These are phyloP conservation scores for Lolium rigidum DNA, from an alignment of 176 grass and related monocot species.

Conservation along the genomic window DNA sequence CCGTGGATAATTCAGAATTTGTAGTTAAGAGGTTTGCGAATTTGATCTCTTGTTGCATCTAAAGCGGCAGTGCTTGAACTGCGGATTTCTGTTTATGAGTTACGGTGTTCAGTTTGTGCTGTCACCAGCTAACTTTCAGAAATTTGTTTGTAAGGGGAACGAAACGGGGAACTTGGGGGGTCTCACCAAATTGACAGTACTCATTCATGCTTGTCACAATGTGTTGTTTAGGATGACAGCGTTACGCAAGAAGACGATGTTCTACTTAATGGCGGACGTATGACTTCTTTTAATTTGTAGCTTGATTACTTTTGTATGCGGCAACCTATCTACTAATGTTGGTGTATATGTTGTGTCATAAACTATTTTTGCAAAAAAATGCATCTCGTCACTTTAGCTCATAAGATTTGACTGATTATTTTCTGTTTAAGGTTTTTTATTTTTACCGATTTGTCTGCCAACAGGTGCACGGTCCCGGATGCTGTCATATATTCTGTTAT, in stretches of 20 bases:
- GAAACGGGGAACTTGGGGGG: background rate
- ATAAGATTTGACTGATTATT: slow-evolving; percentile 2
- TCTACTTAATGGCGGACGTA: background rate
- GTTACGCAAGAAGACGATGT: background rate
- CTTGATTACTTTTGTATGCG: background rate
- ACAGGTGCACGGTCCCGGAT: background rate
- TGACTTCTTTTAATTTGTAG: background rate
- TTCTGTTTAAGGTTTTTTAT: background rate
- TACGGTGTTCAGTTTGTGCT: background rate
- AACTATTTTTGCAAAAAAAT: slow-evolving; percentile 9
- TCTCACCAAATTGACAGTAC: background rate
- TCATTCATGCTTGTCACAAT: background rate
- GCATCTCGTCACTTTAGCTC: background rate
- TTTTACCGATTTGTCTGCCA: slow-evolving; percentile 2
- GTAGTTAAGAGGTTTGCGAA: too few species aligned
- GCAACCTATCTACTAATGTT: background rate
- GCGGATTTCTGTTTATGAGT: background rate
- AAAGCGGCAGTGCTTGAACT: background rate
- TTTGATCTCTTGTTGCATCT: background rate
- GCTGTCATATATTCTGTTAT: background rate
- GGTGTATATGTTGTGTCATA: background rate
- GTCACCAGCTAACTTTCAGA: background rate
- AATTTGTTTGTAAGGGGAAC: background rate
- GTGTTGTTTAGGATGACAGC: background rate
- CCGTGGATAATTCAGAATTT: background rate